phyloP scores from a whole-genome alignment of 495 filamentous ascomycete species.

The Podospora bellae-mahoneyi region DNA sequence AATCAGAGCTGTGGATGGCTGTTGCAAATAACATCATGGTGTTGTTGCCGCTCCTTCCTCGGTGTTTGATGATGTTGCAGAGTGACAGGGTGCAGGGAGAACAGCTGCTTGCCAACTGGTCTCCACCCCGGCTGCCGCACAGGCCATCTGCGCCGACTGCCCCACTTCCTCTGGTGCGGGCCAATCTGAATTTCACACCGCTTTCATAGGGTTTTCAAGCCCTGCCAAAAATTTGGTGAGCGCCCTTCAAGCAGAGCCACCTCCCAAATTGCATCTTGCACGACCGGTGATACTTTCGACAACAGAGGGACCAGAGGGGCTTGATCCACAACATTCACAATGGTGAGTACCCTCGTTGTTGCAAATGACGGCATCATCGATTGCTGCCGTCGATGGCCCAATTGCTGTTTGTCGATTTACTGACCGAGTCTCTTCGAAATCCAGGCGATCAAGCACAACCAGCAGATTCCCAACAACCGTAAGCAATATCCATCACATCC shows the following conservation, averaged over 20 bases:
- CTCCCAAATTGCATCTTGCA: constrained; percentile 42
- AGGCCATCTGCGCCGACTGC: background rate
- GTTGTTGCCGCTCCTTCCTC: background rate
- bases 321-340: constrained; percentile 41
- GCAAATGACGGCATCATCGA: constrained; percentile 15
- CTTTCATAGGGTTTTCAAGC: constrained; percentile 47
- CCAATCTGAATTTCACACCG: constrained; percentile 34
- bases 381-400: constrained; percentile 17
- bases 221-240: constrained; percentile 45
- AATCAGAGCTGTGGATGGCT: no score
- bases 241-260: constrained; percentile 29
- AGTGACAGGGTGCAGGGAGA: background rate
- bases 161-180: constrained; percentile 24
- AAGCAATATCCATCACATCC: constrained; percentile 41
- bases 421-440: background rate
- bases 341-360: constrained; percentile 26
- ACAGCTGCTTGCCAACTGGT: constrained; percentile 16
- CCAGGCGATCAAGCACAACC: constrained; percentile 98
- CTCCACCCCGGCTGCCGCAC: background rate
- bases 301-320: constrained; percentile 34
- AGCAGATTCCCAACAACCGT: constrained; percentile 98
- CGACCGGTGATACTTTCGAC: constrained; percentile 36
- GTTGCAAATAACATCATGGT: no score
- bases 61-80: background rate
- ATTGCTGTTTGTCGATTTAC: constrained; percentile 14